Evolutionary conservation across 805 yeast species (phyloP).

Genomic region (Spathaspora boniae): DNA sequence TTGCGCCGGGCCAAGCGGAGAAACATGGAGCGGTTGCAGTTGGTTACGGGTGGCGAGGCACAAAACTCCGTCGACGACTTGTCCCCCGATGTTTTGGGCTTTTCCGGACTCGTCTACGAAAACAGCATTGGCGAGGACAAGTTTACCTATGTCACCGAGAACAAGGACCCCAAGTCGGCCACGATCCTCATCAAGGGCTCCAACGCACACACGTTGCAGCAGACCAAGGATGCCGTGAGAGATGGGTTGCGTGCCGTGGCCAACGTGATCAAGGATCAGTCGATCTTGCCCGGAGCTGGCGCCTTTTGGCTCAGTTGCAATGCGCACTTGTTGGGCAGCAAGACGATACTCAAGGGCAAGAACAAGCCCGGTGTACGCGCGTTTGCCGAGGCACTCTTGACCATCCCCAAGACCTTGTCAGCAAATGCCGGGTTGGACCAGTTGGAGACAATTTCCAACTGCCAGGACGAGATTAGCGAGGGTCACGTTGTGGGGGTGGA

Average conservation of each 20-base stretch:
- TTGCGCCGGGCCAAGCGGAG: constrained; percentile 97
- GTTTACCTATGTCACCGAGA: constrained; percentile 91
- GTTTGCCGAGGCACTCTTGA: constrained; percentile 85
- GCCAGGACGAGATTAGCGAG: constrained; percentile 84
- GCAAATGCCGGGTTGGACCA: constrained; percentile 93
- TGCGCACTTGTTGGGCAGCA: constrained; percentile 54
- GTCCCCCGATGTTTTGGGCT: constrained; percentile 74
- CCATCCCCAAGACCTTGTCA: constrained; percentile 89
- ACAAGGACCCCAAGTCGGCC: constrained; percentile 83
- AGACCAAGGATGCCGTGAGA: constrained; percentile 94
- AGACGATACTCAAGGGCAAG: constrained; percentile 67
- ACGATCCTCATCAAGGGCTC: constrained; percentile 93
- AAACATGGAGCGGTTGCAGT: constrained; percentile 97
- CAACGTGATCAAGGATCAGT: constrained; percentile 80
- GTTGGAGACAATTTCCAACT: constrained; percentile 79
- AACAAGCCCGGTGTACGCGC: constrained; percentile 88
- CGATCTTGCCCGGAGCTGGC: constrained; percentile 95
- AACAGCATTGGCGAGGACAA: constrained; percentile 96
- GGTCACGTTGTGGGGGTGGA: constrained; percentile 89
- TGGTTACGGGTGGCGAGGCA: constrained; percentile 96
- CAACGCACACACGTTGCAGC: constrained; percentile 81
- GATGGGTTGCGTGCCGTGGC: constrained; percentile 96
- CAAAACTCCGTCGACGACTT: constrained; percentile 96
- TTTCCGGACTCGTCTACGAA: constrained; percentile 87
- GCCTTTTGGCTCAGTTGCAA: constrained; percentile 87